A percentile compares a stretch with the other conserved stretches of the same genome.
Evolutionary conservation across 306 rosid genomes (phyloP).

Genomic region (Sophora flavescens): DNA sequence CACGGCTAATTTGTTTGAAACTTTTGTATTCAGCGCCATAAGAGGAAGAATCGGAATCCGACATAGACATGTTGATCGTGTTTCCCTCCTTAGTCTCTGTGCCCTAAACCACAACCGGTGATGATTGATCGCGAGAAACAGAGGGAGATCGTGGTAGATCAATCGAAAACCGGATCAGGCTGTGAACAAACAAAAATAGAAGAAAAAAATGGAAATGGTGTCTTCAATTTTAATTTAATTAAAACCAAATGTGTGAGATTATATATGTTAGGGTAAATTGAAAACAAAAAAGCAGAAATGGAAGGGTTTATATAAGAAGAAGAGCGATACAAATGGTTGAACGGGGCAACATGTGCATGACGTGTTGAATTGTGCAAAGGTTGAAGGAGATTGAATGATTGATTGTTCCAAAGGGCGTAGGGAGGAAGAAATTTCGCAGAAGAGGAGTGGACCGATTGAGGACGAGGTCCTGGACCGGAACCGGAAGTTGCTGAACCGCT

Average conservation of each 20-base stretch:
- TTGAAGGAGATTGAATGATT: conserved; percentile 1
- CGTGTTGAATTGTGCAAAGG: conserved; percentile 48
- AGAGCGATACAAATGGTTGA: conserved; percentile 32
- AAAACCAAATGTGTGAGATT: no score
- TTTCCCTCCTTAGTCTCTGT: background rate
- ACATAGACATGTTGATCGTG: conserved; percentile 41
- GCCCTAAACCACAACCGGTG: conserved; percentile 36
- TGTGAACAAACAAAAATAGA: background rate
- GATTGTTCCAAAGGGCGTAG: background rate
- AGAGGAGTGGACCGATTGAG: conserved; percentile 50
- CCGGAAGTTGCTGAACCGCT: conserved; percentile 48
- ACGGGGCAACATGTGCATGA: conserved; percentile 19
- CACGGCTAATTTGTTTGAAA: conserved; percentile 57
- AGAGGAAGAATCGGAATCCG: conserved; percentile 57
- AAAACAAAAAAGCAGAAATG: background rate
- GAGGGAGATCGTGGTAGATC: conserved; percentile 44
- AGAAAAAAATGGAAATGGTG: background rate
- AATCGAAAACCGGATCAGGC: conserved; percentile 38
- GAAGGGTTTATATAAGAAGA: conserved; percentile 2
- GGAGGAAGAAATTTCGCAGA: conserved; percentile 53
- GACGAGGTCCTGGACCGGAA: conserved; percentile 52
- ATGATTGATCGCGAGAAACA: conserved; percentile 38
- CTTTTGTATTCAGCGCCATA: conserved; percentile 46
- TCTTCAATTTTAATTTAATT: conserved; percentile 2
- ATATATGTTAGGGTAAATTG: background rate